Base-by-base conservation (phyloP, 768 basidiomycete genomes). In the Sporobolomyces phaffii region DNA sequence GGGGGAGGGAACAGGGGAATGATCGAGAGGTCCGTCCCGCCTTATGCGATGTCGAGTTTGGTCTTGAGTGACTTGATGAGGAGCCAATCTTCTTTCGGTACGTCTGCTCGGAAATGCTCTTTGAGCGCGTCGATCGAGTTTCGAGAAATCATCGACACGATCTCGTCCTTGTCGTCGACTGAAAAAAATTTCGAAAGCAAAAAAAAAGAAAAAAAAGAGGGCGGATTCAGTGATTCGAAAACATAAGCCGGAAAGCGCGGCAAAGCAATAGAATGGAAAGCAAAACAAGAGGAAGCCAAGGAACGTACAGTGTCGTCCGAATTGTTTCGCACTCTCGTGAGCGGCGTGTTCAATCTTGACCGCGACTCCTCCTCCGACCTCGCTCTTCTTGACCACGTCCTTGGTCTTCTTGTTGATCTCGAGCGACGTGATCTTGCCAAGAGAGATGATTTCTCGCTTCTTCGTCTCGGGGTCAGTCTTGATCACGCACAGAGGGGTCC, bases 321-420 rank as follows among this genome's bases (percentile, higher is more conserved):
- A 97, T 86, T 91, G 87, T 79, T 92, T 94, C 33, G 91, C 86
- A 29, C 89, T 88, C 79, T 97, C 89, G 78, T 98, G 92, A 15
- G 93, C 87, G 5, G 92, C 93, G 77, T 94, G 89, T 78, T 98
- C 96, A 66, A 98, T 97, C 83, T 98, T 99, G 73, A 98, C 89
- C 0, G 96, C 94, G 18, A 97, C 93, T 75, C 96, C 94, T 52
- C 84, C 93, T 74, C 91, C 94, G n/a, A 90, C 86, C 77, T 97
- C 91, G 3, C 86, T 82, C 79, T 90, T 93, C 81, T 96, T 98
- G 73, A 98, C 84, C 31, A 90, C 87, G 28, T 97, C 93, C 59
- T 81, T 81, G 3, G 85, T 78, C 77, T 94, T 96, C 81, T 98
- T 93, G 76, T 99, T 98, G 77, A 97, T 96, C 78, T 99, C 94